These are phyloP conservation scores for Russula abietina DNA, from an alignment of 768 basidiomycete species.

Conservation along the genomic window DNA sequence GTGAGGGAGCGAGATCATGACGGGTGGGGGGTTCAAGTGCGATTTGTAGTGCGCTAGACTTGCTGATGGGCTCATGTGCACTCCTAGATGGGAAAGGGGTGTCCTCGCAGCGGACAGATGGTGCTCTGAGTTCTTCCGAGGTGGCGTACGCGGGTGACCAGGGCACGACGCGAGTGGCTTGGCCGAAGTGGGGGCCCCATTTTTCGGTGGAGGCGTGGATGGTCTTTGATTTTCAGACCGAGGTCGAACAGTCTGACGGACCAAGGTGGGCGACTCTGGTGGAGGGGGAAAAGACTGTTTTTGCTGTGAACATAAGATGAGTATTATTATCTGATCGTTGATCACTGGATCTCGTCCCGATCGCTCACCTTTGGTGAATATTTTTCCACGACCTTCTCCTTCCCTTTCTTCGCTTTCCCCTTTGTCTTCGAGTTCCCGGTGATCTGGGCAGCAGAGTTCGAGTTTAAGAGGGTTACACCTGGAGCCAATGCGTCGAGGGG, in stretches of 20 bases:
- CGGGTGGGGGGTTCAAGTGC: constrained; percentile 57
- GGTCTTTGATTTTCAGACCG: neutral
- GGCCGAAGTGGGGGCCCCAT: neutral
- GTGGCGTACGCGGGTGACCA: constrained; percentile 37
- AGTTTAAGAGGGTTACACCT: constrained; percentile 21
- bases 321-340: neutral
- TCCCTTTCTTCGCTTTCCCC: constrained; percentile 22
- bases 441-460: neutral
- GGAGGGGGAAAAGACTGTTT: constrained; percentile 19
- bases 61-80: constrained; percentile 63
- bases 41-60: constrained; percentile 66
- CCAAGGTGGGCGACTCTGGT: constrained; percentile 24
- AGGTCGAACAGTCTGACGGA: constrained; percentile 14
- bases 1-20: constrained; percentile 28
- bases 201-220: constrained; percentile 17
- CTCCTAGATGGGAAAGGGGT: constrained; percentile 59
- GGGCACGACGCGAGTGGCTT: constrained; percentile 34
- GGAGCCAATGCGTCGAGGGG: constrained; percentile 25
- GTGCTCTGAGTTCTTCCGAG: constrained; percentile 28
- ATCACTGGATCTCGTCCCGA: neutral
- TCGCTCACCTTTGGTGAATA: constrained; percentile 11
- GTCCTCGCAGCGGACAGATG: constrained; percentile 58
- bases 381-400: constrained; percentile 16
- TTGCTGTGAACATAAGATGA: neutral
- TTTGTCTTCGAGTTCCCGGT: constrained; percentile 12